Evolutionary conservation across 192 early-diverging fungal genomes (phyloP).

Genomic region (Backusella mclennaniae): DNA sequence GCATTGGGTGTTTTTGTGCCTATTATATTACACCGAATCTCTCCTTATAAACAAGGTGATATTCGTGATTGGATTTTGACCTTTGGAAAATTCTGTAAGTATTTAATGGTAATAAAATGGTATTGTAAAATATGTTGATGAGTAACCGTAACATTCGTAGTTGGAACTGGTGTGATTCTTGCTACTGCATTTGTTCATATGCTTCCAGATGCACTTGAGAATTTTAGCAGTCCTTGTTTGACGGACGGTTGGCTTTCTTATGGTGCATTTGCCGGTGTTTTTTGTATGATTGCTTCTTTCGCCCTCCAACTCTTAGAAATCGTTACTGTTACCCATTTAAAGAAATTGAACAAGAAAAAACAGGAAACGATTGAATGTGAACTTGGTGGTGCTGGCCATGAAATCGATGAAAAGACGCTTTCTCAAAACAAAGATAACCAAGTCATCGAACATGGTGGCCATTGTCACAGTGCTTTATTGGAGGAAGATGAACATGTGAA

Average conservation of each 20-base stretch:
- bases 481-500: slow-evolving; percentile 34
- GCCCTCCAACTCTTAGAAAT: slow-evolving; percentile 28
- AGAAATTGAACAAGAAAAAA: not conserved
- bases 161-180: slow-evolving; percentile 69
- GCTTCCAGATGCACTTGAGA: slow-evolving; percentile 50
- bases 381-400: not conserved
- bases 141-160: slow-evolving; percentile 14
- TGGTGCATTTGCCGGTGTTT: slow-evolving; percentile 36
- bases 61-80: slow-evolving; percentile 25
- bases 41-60: slow-evolving; percentile 20
- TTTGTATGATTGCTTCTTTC: slow-evolving; percentile 37
- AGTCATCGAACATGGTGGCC: not conserved
- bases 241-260: slow-evolving; percentile 25
- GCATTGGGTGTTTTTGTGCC: slow-evolving; percentile 28
- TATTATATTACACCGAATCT: slow-evolving; percentile 22
- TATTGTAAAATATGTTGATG: not conserved
- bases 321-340: slow-evolving; percentile 10
- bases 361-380: not conserved
- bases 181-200: slow-evolving; percentile 75
- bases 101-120: not conserved
- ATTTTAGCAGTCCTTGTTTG: slow-evolving; percentile 36
- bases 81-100: slow-evolving; percentile 38
- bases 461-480: slow-evolving; percentile 25
- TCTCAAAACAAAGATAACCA: not conserved
- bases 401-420: not conserved